These are phyloP conservation scores for Aspergillus caelatus DNA, from an alignment of 2,329 filamentous ascomycete genomes.

Conservation along the genomic window DNA sequence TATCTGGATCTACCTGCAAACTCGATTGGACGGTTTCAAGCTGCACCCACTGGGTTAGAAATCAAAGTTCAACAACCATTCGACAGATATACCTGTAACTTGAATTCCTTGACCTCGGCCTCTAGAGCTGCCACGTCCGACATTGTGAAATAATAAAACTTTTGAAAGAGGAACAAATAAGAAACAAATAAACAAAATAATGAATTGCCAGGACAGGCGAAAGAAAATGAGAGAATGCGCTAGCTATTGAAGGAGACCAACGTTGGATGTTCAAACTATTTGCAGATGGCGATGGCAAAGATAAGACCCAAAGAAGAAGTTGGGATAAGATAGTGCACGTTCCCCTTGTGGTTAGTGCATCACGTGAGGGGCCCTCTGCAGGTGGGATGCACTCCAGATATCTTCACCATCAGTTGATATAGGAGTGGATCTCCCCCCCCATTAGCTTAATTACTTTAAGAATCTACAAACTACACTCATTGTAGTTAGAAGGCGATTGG, in stretches of 20 bases:
- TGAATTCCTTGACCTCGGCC: constrained; percentile 61
- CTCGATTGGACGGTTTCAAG: constrained; percentile 76
- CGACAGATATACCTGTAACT: constrained; percentile 52
- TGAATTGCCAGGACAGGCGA: not conserved
- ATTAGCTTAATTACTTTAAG: constrained; percentile 3
- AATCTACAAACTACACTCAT: constrained; percentile 4
- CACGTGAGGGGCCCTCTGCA: not conserved
- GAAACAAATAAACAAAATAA: not conserved
- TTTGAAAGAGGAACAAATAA: not conserved
- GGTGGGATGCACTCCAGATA: not conserved
- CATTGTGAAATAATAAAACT: constrained; percentile 32
- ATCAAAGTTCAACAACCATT: not conserved
- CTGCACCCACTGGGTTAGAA: constrained; percentile 47
- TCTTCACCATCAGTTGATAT: not conserved
- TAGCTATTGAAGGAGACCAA: not conserved
- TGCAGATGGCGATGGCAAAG: not conserved
- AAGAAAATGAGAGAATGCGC: not conserved
- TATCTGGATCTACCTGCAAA: constrained; percentile 78
- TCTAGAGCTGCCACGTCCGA: constrained; percentile 48
- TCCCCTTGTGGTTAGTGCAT: constrained; percentile 1
- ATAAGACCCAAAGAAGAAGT: not conserved
- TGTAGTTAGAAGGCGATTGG: not conserved
- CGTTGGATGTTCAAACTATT: not conserved
- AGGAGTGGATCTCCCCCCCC: constrained; percentile 1
- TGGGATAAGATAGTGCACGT: constrained; percentile 4